A percentile compares a stretch with the other conserved stretches of the same genome.
Conservation (phyloP, 2,329 filamentous ascomycete species). For the Phaeosphaeria sp. region DNA sequence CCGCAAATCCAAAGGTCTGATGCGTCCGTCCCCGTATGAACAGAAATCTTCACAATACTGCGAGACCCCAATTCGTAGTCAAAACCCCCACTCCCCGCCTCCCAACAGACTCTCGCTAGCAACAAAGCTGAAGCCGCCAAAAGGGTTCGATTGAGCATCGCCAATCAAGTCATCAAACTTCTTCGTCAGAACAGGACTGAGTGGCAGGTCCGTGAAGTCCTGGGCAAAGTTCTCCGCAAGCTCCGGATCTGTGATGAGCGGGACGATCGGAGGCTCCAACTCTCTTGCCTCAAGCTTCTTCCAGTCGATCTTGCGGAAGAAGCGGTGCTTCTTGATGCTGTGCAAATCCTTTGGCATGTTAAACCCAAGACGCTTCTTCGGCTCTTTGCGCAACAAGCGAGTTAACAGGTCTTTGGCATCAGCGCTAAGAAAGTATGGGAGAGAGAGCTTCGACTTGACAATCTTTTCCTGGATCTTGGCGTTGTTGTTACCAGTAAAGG, state of each 20-base stretch:
- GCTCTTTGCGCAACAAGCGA: slow-evolving; percentile 88
- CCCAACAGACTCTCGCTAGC: slow-evolving; percentile 59
- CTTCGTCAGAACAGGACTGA: slow-evolving; percentile 69
- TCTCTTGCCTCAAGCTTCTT: slow-evolving; percentile 81
- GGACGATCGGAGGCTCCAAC: slow-evolving; percentile 85
- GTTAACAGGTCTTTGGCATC: slow-evolving; percentile 95
- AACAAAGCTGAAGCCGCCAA: slow-evolving; percentile 62
- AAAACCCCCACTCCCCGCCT: slow-evolving; percentile 41
- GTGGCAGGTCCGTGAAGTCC: slow-evolving; percentile 87
- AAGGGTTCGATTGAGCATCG: slow-evolving; percentile 53
- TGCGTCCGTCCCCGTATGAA: not conserved
- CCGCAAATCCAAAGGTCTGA: not conserved
- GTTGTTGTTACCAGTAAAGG: slow-evolving; percentile 89
- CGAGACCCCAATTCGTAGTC: not conserved
- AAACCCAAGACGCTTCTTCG: slow-evolving; percentile 84
- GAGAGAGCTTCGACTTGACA: slow-evolving; percentile 83
- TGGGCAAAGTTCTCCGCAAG: slow-evolving; percentile 93
- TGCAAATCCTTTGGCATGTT: slow-evolving; percentile 88
- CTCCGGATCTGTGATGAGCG: slow-evolving; percentile 93
- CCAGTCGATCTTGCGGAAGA: slow-evolving; percentile 98
- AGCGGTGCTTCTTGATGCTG: slow-evolving; percentile 88
- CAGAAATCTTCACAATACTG: not conserved
- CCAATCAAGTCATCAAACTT: slow-evolving; percentile 34
- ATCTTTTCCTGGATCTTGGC: slow-evolving; percentile 97
- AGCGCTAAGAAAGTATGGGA: slow-evolving; percentile 89